Base-by-base conservation (phyloP, 164 flowering plant species). In the Vitis labrusca region DNA sequence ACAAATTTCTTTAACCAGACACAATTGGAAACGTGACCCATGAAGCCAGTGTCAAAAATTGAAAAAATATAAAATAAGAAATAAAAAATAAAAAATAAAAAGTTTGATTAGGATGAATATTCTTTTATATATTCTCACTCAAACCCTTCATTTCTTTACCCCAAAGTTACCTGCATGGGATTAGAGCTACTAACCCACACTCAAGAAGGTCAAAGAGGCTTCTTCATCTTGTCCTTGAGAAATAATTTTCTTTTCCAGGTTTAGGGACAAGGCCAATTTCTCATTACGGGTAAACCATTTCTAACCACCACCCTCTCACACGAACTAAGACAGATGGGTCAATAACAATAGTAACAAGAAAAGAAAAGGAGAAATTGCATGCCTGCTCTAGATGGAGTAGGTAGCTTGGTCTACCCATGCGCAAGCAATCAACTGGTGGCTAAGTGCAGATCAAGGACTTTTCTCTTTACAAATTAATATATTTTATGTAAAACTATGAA, bases 241-340 rank as follows among this genome's bases (percentile, higher is more conserved):
- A 3, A 3, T 32, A 6, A 32, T 32, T 32, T 9, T 29, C 8
- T 67, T 63, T 4, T 17, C 69, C 13, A 64, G 51, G 15, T 55
- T 63, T 61, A 48, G 59, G 10, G 23, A 50, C 61, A 72, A 58
- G 65, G 44, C 52, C 12, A 60, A 48, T 72, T 73, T 79, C 79
- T 64, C 66, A 47, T 8, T 66, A 37, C 29, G 73, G 82, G 67
- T 76, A 60, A 70, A 76, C 82, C 70, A 32, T 60, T 71, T 50
- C 76, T 51, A 76, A 61, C 82, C 60, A 74, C 70, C 50, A 6
- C 59, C 9, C 16, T 60, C 59, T 27, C 64, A 37, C 27, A 23
- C 27, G 27, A 23, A 23, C 27, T 23, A 23, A 23, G 27, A 0
- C 27, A 23, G 2, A 23, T 37, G 44, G 7, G 44, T 37, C 44